A percentile compares a stretch with the other conserved stretches of the same genome.
Evolutionary conservation across 2,329 filamentous ascomycete genomes (phyloP).

Genomic region (Diaporthe capsici): DNA sequence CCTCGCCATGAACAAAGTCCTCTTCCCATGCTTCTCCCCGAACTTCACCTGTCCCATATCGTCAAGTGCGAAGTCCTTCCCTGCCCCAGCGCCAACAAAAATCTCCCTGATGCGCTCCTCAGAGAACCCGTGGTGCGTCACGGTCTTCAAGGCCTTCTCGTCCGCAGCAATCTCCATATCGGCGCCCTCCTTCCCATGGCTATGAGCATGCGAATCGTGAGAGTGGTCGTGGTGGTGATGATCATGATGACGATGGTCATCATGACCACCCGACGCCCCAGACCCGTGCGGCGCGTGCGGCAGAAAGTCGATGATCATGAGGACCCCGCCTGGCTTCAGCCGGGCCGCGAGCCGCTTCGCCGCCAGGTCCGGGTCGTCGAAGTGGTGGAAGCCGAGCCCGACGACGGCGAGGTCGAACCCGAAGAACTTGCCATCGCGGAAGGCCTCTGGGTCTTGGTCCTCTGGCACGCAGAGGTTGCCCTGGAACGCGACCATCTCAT

Average conservation of each 20-base stretch:
- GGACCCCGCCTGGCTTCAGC: slow-evolving; percentile 74
- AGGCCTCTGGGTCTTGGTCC: slow-evolving; percentile 64
- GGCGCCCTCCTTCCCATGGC: not conserved
- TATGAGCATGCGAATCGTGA: not conserved
- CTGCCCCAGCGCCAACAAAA: slow-evolving; percentile 74
- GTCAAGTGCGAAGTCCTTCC: slow-evolving; percentile 69
- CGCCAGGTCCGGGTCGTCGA: slow-evolving; percentile 73
- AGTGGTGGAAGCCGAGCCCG: slow-evolving; percentile 75
- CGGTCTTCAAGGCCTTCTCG: slow-evolving; percentile 58
- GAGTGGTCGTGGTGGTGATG: not conserved
- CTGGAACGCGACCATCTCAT: slow-evolving; percentile 69
- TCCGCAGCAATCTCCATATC: not conserved
- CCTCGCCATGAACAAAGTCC: slow-evolving; percentile 65
- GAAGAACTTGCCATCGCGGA: slow-evolving; percentile 73
- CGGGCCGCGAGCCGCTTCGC: slow-evolving; percentile 72
- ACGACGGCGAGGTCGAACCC: slow-evolving; percentile 76
- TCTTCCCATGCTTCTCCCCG: slow-evolving; percentile 49
- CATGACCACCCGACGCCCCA: not conserved
- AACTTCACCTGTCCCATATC: slow-evolving; percentile 53
- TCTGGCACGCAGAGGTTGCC: slow-evolving; percentile 69
- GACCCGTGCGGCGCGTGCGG: slow-evolving; percentile 59
- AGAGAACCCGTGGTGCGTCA: slow-evolving; percentile 77
- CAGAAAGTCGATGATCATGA: slow-evolving; percentile 78
- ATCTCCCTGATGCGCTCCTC: slow-evolving; percentile 70
- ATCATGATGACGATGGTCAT: not conserved